Percentiles rank a stretch among this genome's conserved stretches.
Conservation (phyloP, 257 asterid species). For the Sherardia arvensis region DNA sequence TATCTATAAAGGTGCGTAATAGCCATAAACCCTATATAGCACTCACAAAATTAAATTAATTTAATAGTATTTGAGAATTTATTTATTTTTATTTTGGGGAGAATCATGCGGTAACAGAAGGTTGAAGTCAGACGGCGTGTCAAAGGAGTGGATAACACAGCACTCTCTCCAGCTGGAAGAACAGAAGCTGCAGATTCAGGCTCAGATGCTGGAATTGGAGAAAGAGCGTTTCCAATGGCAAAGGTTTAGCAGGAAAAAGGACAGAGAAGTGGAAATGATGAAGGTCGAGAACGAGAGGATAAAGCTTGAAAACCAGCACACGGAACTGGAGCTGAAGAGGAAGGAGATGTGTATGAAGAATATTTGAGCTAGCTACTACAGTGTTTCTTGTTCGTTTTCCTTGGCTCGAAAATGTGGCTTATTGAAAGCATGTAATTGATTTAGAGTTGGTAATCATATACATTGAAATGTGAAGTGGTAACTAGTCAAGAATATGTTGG, state of each 20-base stretch:
- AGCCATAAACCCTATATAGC: too few species aligned
- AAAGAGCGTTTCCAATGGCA: slow-evolving; percentile 38
- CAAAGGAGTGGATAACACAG: slow-evolving; percentile 27
- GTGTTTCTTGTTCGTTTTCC: background rate
- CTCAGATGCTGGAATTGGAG: slow-evolving; percentile 36
- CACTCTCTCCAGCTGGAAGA: slow-evolving; percentile 28
- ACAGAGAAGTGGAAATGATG: slow-evolving; percentile 29
- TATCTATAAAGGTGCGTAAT: too few species aligned
- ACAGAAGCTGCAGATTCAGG: slow-evolving; percentile 30
- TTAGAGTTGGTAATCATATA: background rate
- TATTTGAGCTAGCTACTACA: slow-evolving; percentile 7
- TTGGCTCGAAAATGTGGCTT: background rate
- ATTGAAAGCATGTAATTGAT: background rate
- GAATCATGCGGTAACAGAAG: slow-evolving; percentile 17
- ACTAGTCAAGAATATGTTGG: background rate
- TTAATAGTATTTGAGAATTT: too few species aligned
- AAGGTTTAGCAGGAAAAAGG: slow-evolving; percentile 32
- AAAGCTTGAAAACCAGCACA: slow-evolving; percentile 35
- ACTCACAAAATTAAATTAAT: too few species aligned
- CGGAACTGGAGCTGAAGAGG: slow-evolving; percentile 30
- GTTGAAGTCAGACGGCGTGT: slow-evolving; percentile 15
- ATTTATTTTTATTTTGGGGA: too few species aligned
- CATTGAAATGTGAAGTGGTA: background rate
- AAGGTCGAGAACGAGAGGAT: slow-evolving; percentile 32
- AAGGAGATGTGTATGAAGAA: slow-evolving; percentile 25